These are phyloP conservation scores for Pisolithus thermaeus DNA, from an alignment of 1,284 basidiomycete genomes.

Conservation along the genomic window DNA sequence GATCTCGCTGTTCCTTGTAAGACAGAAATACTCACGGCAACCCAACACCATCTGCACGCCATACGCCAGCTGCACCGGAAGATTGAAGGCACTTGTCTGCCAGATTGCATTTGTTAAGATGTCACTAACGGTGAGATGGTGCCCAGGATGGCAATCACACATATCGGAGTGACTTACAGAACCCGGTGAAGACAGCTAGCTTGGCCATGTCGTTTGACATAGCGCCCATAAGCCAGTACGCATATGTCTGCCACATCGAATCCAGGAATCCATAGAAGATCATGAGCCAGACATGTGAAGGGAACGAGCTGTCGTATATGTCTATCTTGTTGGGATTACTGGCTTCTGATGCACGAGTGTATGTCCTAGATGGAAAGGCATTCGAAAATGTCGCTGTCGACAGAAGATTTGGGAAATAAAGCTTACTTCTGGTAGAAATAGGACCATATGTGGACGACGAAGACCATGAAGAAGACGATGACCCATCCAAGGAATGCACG, in stretches of 20 bases:
- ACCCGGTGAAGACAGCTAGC: conserved; percentile 38
- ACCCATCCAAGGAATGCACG: conserved; percentile 46
- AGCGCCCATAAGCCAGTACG: conserved; percentile 39
- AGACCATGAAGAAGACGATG: conserved; percentile 42
- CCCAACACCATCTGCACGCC: conserved; percentile 31
- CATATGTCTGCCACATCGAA: conserved; percentile 40
- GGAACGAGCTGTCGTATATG: conserved; percentile 27
- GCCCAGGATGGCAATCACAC: background rate
- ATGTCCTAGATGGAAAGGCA: conserved; percentile 14
- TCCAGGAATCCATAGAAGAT: conserved; percentile 38
- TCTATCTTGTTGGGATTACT: conserved; percentile 16
- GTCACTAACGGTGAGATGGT: background rate
- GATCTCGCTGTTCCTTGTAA: background rate
- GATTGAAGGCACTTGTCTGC: conserved; percentile 36
- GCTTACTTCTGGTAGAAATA: conserved; percentile 49
- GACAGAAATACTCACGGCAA: conserved; percentile 18
- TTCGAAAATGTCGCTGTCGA: background rate
- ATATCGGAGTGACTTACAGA: conserved; percentile 27
- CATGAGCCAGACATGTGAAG: conserved; percentile 33
- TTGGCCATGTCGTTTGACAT: conserved; percentile 36
- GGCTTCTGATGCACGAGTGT: conserved; percentile 15
- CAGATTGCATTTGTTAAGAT: background rate
- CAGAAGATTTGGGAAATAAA: background rate
- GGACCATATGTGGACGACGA: conserved; percentile 45
- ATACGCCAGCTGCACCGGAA: conserved; percentile 30